Evolutionary conservation across 2,329 filamentous ascomycete genomes (phyloP), one percentile per base, ranked within the genome.

Genomic region (Fusarium sp.): DNA sequence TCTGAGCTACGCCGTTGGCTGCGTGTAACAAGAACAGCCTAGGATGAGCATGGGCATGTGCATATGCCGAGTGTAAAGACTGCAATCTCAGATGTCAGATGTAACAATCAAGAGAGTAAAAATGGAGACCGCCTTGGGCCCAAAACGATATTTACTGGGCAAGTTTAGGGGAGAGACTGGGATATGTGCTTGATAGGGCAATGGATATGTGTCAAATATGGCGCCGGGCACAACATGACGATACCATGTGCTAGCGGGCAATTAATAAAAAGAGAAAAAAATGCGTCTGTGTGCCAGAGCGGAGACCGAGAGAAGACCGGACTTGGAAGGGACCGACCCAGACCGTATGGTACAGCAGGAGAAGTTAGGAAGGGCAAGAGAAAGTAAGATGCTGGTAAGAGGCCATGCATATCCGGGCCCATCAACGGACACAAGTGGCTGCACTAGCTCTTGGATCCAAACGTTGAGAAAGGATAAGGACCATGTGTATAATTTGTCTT

Each of bases 331-430:
- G 47, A 48, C 57, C 44, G 70, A 73, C 66, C 70, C 33, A 73
- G 70, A 73, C 70, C 70, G 45, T 67, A 62, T 33, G 47, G 58
- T 69, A 44, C 48, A 65, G 51, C 59, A 69, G 65, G 36, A 63
- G 57, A 68, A 73, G 56, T 30, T n/a, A n/a, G n/a, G n/a, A n/a
- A n/a, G n/a, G n/a, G 51, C 60, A 65, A 70, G 63, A 56, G 56
- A 65, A 62, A 65, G 51, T 63, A 47, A 77, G 70, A 66, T 72
- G 65, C 78, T 72, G 75, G 76, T 78, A 71, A 78, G 75, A 76
- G 77, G 76, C 69, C 72, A 75, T 74, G 77, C 76, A 78, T 78
- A 77, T 72, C 75, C 65, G 75, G 76, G 69, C 65, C 75, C 76
- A 78, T 77, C 64, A 72, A 76, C 63, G 54, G 65, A 67, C 72